Evolutionary conservation across 176 grass and related monocot genomes (phyloP), one percentile per base, ranked within the genome.

Genomic region (Canna indica): DNA sequence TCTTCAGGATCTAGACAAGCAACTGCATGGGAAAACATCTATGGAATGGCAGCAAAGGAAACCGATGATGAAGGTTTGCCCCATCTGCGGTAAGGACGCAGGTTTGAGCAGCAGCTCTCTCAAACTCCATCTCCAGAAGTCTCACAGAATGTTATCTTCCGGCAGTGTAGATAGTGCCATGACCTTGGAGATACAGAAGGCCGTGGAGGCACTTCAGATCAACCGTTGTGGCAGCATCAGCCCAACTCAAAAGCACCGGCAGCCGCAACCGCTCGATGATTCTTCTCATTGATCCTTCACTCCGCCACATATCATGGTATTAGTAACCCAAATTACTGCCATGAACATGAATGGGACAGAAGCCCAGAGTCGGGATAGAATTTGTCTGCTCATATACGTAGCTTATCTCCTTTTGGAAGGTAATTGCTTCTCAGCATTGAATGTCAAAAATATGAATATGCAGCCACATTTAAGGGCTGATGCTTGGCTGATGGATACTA

Each of bases 91-190:
- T 68, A 92, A 87, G 73, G 87, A 82, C 63, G 88, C 86, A 64
- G 93, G 88, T 15, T 86, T 97, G 42, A 92, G 89, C 75, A 97
- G 86, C 75, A 87, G 89, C 64, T 97, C 94, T 35, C 73, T 97
- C 63, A 97, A 92, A 76, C 80, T 97, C n/a, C 94, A 97, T 75
- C 83, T 87, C 68, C 86, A 92, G 61, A 97, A 90, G 73, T 84
- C 80, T 0, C 94, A 97, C 71, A 80, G 79, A 60, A 90, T 85
- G 75, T 83, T 97, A 66, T 90, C 81, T 15, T 83, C 84, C 0
- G 84, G 88, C 29, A 97, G 94, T 27, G 89, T 92, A 11, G 94
- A 97, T 79, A 92, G 84, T 0, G 84, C 89, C 10, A 90, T 90
- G 79, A 62, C 77, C 14, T 27, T 90, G 71, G 94, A 97, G 89